phyloP scores from a whole-genome alignment of 345 rosid genomes.

The Eucalyptus sp. region DNA sequence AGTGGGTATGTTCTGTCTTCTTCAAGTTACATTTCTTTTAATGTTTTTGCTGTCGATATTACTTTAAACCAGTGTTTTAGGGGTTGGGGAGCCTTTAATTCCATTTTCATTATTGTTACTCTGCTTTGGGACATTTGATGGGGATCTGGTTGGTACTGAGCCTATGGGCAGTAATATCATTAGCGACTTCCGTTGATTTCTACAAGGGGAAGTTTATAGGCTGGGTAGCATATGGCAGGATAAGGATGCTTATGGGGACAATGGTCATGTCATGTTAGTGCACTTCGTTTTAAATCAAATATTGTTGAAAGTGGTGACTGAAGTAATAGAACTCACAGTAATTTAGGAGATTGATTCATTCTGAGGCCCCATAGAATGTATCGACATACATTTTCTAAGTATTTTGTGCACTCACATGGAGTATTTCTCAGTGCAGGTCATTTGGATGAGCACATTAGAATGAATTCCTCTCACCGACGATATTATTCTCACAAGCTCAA shows the following conservation, averaged over 20 bases:
- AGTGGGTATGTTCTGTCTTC: not conserved
- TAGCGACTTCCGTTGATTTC: not conserved
- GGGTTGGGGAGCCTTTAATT: not conserved
- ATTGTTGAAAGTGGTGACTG: not conserved
- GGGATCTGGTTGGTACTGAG: not conserved
- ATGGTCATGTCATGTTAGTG: not conserved
- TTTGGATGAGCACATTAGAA: slow-evolving; percentile 44
- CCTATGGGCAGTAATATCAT: not conserved
- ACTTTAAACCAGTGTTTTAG: not conserved
- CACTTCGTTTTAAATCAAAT: not conserved
- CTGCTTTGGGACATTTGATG: not conserved
- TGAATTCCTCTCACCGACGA: slow-evolving; percentile 26
- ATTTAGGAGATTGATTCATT: not conserved
- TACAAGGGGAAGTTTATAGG: not conserved
- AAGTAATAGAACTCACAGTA: not conserved
- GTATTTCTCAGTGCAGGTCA: slow-evolving; percentile 52
- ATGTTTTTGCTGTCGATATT: not conserved
- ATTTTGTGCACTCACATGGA: not conserved
- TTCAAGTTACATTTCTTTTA: not conserved
- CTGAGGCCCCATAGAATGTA: not conserved
- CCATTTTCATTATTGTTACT: not conserved
- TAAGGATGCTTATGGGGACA: not conserved
- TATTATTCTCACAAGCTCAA: slow-evolving; percentile 66
- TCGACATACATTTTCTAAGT: not conserved
- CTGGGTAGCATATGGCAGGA: not conserved